Conservation (phyloP, 2,329 filamentous ascomycete species). For the Aspergillus awamori region DNA sequence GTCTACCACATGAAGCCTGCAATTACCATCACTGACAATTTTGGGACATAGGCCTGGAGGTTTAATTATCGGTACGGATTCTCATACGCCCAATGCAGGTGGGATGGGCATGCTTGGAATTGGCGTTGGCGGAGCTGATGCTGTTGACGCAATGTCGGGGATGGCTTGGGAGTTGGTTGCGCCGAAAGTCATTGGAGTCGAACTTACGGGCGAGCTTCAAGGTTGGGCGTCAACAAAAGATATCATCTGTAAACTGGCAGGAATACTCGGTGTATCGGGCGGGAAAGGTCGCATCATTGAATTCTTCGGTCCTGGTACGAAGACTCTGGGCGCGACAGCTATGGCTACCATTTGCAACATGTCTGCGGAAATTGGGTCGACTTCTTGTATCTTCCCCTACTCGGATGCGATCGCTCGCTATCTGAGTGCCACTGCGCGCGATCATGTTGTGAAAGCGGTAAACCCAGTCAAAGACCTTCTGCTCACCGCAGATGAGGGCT, state of each 20-base stretch:
- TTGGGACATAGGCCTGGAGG: slow-evolving; percentile 69
- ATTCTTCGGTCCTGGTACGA: slow-evolving; percentile 64
- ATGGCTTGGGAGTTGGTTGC: slow-evolving; percentile 96
- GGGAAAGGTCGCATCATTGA: slow-evolving; percentile 77
- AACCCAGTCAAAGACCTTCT: slow-evolving; percentile 41
- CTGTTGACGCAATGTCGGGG: slow-evolving; percentile 94
- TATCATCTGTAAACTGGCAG: slow-evolving; percentile 92
- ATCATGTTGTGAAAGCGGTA: slow-evolving; percentile 70
- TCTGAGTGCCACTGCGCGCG: slow-evolving; percentile 81
- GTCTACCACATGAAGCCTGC: neutral
- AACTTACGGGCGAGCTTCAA: slow-evolving; percentile 53
- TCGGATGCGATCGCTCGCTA: slow-evolving; percentile 96
- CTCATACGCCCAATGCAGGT: slow-evolving; percentile 92
- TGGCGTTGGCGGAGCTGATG: slow-evolving; percentile 94
- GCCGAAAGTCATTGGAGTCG: slow-evolving; percentile 56
- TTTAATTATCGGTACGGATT: slow-evolving; percentile 93
- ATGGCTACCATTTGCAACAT: slow-evolving; percentile 77
- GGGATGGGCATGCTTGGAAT: slow-evolving; percentile 91
- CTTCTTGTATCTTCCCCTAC: slow-evolving; percentile 92
- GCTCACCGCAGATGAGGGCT: slow-evolving; percentile 82
- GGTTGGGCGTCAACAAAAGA: slow-evolving; percentile 94
- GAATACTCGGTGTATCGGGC: slow-evolving; percentile 92
- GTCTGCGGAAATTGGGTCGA: slow-evolving; percentile 66
- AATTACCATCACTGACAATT: neutral
- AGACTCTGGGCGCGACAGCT: slow-evolving; percentile 74